Conservation (phyloP, 192 early-diverging fungal species). For the Podochytrium sp. region DNA sequence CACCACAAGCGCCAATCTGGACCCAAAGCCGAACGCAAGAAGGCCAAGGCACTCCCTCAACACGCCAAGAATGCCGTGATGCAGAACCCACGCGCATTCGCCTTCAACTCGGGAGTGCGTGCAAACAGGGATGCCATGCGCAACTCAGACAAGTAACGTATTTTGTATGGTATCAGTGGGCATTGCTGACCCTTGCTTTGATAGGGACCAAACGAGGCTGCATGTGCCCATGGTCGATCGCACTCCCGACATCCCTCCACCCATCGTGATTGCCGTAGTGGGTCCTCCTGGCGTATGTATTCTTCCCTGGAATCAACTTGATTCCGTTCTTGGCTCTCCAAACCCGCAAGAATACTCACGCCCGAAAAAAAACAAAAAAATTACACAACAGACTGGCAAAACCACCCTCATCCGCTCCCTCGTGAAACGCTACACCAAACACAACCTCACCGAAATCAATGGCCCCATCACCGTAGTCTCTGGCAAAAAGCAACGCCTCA, state of each 20-base stretch:
- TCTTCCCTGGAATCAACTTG: background rate
- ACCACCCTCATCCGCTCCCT: slow-evolving; percentile 96
- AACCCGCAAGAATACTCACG: no score
- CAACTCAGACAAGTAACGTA: slow-evolving; percentile 66
- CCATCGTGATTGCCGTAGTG: slow-evolving; percentile 92
- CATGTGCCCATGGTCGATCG: slow-evolving; percentile 97
- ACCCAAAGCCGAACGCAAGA: slow-evolving; percentile 84
- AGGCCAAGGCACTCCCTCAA: slow-evolving; percentile 46
- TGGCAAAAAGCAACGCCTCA: slow-evolving; percentile 91
- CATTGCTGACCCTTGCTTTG: background rate
- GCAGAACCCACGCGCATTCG: slow-evolving; percentile 80
- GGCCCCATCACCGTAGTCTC: slow-evolving; percentile 98
- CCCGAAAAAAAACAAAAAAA: background rate
- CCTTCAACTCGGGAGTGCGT: slow-evolving; percentile 51
- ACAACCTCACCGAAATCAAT: slow-evolving; percentile 86
- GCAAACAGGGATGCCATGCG: slow-evolving; percentile 81
- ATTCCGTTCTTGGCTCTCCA: no score
- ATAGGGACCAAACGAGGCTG: slow-evolving; percentile 80
- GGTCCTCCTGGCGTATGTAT: slow-evolving; percentile 83
- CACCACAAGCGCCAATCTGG: slow-evolving; percentile 83
- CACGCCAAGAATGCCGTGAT: slow-evolving; percentile 75
- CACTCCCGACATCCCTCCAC: slow-evolving; percentile 87
- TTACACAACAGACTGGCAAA: slow-evolving; percentile 77
- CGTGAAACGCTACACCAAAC: slow-evolving; percentile 93
- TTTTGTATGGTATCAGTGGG: background rate